These are phyloP conservation scores for Pseudocercospora pini-densiflorae DNA, from an alignment of 2,329 filamentous ascomycete species.

Conservation along the genomic window DNA sequence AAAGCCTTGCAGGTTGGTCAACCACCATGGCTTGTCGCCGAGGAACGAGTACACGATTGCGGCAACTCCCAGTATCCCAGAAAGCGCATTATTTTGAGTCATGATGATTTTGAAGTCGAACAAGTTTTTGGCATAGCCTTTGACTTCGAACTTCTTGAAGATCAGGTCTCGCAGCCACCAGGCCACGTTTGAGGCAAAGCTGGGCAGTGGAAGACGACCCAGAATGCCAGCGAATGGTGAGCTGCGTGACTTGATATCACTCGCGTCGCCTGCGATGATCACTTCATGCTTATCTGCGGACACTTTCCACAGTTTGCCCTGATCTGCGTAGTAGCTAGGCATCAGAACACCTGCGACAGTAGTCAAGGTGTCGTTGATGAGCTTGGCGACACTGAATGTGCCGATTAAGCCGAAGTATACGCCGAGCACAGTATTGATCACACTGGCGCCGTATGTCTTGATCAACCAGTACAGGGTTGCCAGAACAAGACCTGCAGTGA, in stretches of 20 bases:
- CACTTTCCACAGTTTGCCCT: slow-evolving; percentile 57
- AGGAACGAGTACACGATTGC: slow-evolving; percentile 69
- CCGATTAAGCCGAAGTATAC: slow-evolving; percentile 83
- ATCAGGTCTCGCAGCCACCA: slow-evolving; percentile 57
- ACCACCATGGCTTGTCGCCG: slow-evolving; percentile 65
- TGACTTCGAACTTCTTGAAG: slow-evolving; percentile 57
- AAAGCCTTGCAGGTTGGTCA: slow-evolving; percentile 87
- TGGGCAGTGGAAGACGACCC: slow-evolving; percentile 52
- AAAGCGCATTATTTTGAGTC: slow-evolving; percentile 58
- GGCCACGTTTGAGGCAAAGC: slow-evolving; percentile 40
- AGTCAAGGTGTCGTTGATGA: slow-evolving; percentile 73
- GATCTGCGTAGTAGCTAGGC: slow-evolving; percentile 67
- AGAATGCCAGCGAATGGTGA: slow-evolving; percentile 60
- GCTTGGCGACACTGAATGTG: slow-evolving; percentile 73
- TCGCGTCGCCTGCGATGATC: slow-evolving; percentile 21
- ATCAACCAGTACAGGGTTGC: slow-evolving; percentile 84
- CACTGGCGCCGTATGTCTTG: slow-evolving; percentile 80
- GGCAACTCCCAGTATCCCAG: slow-evolving; percentile 59
- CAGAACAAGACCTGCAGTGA: slow-evolving; percentile 74
- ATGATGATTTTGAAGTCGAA: slow-evolving; percentile 55
- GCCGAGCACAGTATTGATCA: slow-evolving; percentile 82
- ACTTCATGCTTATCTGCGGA: slow-evolving; percentile 42
- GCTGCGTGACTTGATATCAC: slow-evolving; percentile 27
- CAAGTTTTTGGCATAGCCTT: slow-evolving; percentile 55
- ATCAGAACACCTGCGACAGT: slow-evolving; percentile 71